phyloP scores from a whole-genome alignment of 2,329 filamentous ascomycete genomes.

The Exophiala sp. region DNA sequence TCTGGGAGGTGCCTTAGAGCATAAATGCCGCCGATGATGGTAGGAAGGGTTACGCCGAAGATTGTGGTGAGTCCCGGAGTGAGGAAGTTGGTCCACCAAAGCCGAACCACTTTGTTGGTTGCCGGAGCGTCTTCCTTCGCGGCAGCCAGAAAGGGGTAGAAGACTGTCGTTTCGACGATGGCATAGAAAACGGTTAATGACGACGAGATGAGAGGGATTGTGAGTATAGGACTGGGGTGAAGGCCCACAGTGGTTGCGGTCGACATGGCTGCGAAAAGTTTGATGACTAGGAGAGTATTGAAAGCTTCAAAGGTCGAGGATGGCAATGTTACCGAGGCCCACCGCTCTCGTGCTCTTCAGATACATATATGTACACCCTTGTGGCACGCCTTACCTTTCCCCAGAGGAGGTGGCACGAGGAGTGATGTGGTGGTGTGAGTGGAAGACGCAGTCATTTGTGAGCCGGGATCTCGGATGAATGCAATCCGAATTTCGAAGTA shows the following conservation, averaged over 20 bases:
- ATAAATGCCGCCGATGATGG: conserved; percentile 8
- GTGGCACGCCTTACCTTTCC: no score
- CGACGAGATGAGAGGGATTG: conserved; percentile 14
- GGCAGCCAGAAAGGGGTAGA: conserved; percentile 11
- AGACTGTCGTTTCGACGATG: conserved; percentile 12
- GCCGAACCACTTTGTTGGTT: conserved; percentile 3
- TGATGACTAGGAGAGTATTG: no score
- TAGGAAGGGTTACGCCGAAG: conserved; percentile 8
- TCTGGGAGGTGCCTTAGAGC: conserved; percentile 3
- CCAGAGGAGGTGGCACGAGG: no score
- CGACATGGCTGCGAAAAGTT: conserved; percentile 9
- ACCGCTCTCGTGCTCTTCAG: no score
- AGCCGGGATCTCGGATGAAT: no score
- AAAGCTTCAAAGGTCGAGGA: no score
- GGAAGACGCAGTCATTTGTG: no score
- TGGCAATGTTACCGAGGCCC: no score
- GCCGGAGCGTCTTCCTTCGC: conserved; percentile 8
- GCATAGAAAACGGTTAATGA: conserved; percentile 19
- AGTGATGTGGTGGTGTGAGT: no score
- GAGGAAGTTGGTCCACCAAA: conserved; percentile 13
- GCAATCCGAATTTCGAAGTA: no score
- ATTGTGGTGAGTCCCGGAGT: conserved; percentile 8
- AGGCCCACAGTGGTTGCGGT: conserved; percentile 14
- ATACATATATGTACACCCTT: no score
- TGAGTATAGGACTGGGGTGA: conserved; percentile 4